A percentile compares a stretch with the other conserved stretches of the same genome.
phyloP scores from a whole-genome alignment of 352 stramenopile species.

The Phytophthora pistaciae region DNA sequence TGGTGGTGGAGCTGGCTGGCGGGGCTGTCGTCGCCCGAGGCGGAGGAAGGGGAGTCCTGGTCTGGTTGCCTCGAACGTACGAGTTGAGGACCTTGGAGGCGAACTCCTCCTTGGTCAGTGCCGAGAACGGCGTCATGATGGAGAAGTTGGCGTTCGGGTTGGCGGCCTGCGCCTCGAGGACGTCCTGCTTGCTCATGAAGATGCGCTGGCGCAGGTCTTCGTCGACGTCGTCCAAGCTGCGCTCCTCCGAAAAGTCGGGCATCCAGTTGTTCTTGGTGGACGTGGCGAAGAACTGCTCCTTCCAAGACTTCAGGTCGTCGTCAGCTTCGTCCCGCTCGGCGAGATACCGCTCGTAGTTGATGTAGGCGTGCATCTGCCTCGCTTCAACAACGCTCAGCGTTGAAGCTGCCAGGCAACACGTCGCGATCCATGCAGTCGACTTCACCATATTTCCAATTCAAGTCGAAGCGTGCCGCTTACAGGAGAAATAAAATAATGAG shows the following conservation, averaged over 20 bases:
- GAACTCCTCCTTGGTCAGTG: slow-evolving; percentile 54
- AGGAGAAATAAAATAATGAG: slow-evolving; percentile 37
- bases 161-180: slow-evolving; percentile 23
- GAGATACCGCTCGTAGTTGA: slow-evolving; percentile 55
- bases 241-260: slow-evolving; percentile 30
- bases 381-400: slow-evolving; percentile 13
- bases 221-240: slow-evolving; percentile 32
- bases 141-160: slow-evolving; percentile 55
- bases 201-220: slow-evolving; percentile 42
- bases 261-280: slow-evolving; percentile 36
- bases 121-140: slow-evolving; percentile 51
- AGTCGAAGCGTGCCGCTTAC: slow-evolving; percentile 5
- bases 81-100: slow-evolving; percentile 37
- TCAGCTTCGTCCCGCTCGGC: slow-evolving; percentile 28
- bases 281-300: slow-evolving; percentile 17
- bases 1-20: background rate
- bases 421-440: slow-evolving; percentile 12
- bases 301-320: slow-evolving; percentile 30
- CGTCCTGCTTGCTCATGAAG: slow-evolving; percentile 43
- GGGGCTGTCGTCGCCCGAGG: background rate
- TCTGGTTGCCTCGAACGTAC: slow-evolving; percentile 25
- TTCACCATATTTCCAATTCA: slow-evolving; percentile 23
- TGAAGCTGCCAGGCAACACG: slow-evolving; percentile 17
- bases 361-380: slow-evolving; percentile 38
- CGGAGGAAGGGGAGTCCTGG: background rate